Evolutionary conservation across 805 yeast species (phyloP).

Genomic region (Myxozyma mucilagina): DNA sequence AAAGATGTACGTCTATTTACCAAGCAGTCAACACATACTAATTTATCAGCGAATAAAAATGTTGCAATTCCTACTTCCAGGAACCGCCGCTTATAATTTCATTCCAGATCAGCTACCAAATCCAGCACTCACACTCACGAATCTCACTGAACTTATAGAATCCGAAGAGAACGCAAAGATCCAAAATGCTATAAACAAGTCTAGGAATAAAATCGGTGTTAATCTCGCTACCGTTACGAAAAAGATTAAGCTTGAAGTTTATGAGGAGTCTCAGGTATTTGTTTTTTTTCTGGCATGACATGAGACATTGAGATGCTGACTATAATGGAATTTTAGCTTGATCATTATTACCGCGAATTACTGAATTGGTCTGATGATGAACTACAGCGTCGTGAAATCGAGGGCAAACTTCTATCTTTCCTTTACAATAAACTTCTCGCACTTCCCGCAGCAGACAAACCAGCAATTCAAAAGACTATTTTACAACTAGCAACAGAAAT

Average conservation of each 20-base stretch:
- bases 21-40: not conserved
- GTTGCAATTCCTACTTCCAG: conserved; percentile 38
- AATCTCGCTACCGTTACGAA: conserved; percentile 33
- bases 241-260: conserved; percentile 50
- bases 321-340: conserved; percentile 39
- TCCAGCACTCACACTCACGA: conserved; percentile 34
- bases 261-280: conserved; percentile 45
- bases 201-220: conserved; percentile 34
- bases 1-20: conserved; percentile 18
- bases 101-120: conserved; percentile 37
- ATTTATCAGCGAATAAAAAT: conserved; percentile 20
- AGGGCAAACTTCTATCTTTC: conserved; percentile 60
- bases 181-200: conserved; percentile 30
- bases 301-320: not conserved
- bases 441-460: conserved; percentile 50
- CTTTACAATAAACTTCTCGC: conserved; percentile 55
- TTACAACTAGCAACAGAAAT: conserved; percentile 65
- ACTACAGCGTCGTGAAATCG: conserved; percentile 54
- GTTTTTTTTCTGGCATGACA: not conserved
- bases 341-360: conserved; percentile 53
- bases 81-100: conserved; percentile 34
- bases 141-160: conserved; percentile 43
- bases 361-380: conserved; percentile 66
- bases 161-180: conserved; percentile 35
- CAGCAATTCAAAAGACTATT: conserved; percentile 46